Base-by-base conservation (phyloP, 139 green algal species). In the Closterium sp. region DNA sequence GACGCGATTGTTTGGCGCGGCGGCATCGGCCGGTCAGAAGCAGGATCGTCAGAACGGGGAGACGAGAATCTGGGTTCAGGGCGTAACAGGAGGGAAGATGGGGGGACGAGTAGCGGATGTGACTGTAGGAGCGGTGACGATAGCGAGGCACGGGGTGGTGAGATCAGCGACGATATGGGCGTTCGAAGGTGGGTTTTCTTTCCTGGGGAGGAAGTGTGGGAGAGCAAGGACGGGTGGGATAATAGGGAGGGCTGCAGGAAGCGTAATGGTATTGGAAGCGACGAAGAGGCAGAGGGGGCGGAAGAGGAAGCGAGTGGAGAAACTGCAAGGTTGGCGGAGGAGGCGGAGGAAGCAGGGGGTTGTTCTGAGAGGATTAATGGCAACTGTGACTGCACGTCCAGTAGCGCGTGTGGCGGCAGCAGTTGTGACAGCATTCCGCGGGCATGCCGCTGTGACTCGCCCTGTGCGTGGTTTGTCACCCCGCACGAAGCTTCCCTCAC, bases 1-100 rank as follows among this genome's bases (percentile, higher is more conserved):
- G 91, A 94, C 31, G 32, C 91, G 9, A 85, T 94, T 0, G 91
- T 94, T 79, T 79, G 62, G 62, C 62, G 62, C 0, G 62, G 27
- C 62, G 62, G 62, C 17, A 27, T 79, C 19, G 62, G 62, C 24
- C 17, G 62, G 19, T 79, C 62, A 79, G 62, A 79, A 22, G 1
- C 17, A 0, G 62, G 4, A 24, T 42, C 89, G 70, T 9, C 0
- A 1, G 9, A n/a, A 91, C 42, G 0, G 31, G 24, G 7, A 31
- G 73, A 13, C 2, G 84, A 89, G 89, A 89, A 22, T 70, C 3
- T 10, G 31, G 89, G 13, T 91, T 38, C 38, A 91, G 38, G 27
- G 89, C 34, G 11, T 87, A 24, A 50, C 38, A 50, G 7, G 50
- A n/a, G 38, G 28, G 86, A 0, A 87, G 3, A 17, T 2, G 85